A percentile compares a stretch with the other conserved stretches of the same genome.
Conservation (phyloP, 495 filamentous ascomycete genomes). For the Monascus purpureus region DNA sequence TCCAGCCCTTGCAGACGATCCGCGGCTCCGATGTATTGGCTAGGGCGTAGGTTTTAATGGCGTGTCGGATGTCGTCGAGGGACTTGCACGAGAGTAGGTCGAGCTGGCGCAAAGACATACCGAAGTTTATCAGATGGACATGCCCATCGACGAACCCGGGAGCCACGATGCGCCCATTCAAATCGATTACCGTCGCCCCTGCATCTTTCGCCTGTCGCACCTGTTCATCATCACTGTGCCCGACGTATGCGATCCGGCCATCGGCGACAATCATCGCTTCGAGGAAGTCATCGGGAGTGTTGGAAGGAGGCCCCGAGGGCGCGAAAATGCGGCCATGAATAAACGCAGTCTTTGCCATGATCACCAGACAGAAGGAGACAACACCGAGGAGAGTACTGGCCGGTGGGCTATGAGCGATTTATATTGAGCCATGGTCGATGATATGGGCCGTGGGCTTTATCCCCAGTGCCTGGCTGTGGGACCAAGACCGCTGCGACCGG, state of each 20-base stretch:
- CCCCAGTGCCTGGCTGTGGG: no score
- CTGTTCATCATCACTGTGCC: constrained; percentile 18
- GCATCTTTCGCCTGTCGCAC: constrained; percentile 14
- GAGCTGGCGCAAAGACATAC: constrained; percentile 43
- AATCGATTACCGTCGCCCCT: constrained; percentile 23
- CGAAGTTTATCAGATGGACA: constrained; percentile 47
- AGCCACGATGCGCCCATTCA: constrained; percentile 34
- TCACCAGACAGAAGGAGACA: no score
- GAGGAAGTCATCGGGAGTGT: constrained; percentile 18
- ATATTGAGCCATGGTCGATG: no score
- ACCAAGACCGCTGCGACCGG: no score
- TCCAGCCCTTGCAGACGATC: constrained; percentile 46
- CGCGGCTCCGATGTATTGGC: constrained; percentile 33
- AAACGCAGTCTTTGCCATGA: constrained; percentile 23
- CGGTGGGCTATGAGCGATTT: no score
- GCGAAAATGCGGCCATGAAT: constrained; percentile 32
- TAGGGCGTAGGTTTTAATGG: constrained; percentile 35
- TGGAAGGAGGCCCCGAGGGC: constrained; percentile 15
- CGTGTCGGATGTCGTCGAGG: constrained; percentile 36
- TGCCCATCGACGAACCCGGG: constrained; percentile 55
- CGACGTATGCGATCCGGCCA: constrained; percentile 26
- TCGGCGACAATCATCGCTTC: constrained; percentile 25
- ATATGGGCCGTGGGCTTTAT: no score
- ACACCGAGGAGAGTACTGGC: no score
- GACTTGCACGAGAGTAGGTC: constrained; percentile 38